Conservation (phyloP, 2,329 filamentous ascomycete genomes). For the Macrophomina phaseolina region DNA sequence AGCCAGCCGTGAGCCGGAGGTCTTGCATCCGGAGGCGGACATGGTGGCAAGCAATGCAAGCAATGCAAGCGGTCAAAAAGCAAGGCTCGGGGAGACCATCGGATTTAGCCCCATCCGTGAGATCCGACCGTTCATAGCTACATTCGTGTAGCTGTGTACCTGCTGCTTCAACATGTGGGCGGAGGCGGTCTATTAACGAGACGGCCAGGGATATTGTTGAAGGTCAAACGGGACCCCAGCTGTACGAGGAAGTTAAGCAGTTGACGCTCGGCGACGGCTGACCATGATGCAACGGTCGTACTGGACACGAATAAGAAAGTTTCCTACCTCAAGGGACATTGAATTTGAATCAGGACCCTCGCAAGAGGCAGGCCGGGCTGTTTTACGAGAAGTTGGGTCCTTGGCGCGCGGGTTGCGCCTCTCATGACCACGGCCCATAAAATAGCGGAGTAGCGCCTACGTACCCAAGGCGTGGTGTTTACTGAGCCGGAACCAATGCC, state of each 20-base stretch:
- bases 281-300: constrained; percentile 16
- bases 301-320: constrained; percentile 11
- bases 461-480: constrained; percentile 23
- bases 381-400: constrained; percentile 17
- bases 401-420: constrained; percentile 14
- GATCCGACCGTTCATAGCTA: constrained; percentile 19
- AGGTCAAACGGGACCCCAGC: neutral
- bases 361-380: constrained; percentile 14
- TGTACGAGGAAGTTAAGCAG: constrained; percentile 14
- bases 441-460: constrained; percentile 19
- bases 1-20: constrained; percentile 22
- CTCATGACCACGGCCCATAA: constrained; percentile 26
- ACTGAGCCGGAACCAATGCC: constrained; percentile 24
- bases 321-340: constrained; percentile 18
- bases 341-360: constrained; percentile 23
- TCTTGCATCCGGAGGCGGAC: constrained; percentile 23
- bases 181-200: neutral
- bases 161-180: constrained; percentile 21
- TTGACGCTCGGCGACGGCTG: constrained; percentile 2
- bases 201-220: constrained; percentile 8
- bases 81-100: constrained; percentile 9
- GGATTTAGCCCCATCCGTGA: constrained; percentile 18
- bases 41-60: constrained; percentile 24
- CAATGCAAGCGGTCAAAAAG: constrained; percentile 25
- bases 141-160: constrained; percentile 2